phyloP scores from a whole-genome alignment of 1,284 basidiomycete genomes.

The Apiotrichum gamsii region DNA sequence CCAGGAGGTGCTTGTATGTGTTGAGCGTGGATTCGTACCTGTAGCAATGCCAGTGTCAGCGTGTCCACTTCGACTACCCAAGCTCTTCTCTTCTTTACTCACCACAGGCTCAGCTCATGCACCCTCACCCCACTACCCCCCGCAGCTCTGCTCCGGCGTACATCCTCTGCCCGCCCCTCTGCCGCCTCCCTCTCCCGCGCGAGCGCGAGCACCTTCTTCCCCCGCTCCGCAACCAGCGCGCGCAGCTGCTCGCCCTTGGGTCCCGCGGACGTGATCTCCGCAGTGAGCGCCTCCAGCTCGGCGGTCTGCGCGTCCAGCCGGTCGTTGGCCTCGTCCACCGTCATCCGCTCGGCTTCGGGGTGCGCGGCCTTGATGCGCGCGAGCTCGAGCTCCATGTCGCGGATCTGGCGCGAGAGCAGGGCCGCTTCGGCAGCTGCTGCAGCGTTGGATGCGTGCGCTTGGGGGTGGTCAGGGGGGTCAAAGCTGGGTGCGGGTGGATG shows the following conservation, averaged over 20 bases:
- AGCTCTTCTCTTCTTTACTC: too few relatives aligned
- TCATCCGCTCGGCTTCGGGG: conserved; percentile 63
- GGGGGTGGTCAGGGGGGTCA: too few relatives aligned
- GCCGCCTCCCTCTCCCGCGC: conserved; percentile 60
- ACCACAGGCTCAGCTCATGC: conserved; percentile 45
- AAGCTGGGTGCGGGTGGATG: conserved; percentile 27
- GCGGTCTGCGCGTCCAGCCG: conserved; percentile 63
- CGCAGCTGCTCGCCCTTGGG: conserved; percentile 54
- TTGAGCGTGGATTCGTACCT: conserved; percentile 65
- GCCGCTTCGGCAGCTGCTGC: conserved; percentile 55
- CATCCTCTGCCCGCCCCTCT: conserved; percentile 59
- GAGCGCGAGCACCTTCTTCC: conserved; percentile 57
- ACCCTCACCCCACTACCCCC: conserved; percentile 49
- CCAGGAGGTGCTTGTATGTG: conserved; percentile 59
- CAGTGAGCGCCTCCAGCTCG: conserved; percentile 66
- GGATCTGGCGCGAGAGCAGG: conserved; percentile 62
- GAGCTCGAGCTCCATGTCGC: conserved; percentile 69
- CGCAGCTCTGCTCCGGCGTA: conserved; percentile 49
- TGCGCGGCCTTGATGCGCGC: conserved; percentile 69
- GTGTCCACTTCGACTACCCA: conserved; percentile 48
- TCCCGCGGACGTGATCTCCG: conserved; percentile 52
- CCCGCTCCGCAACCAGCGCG: conserved; percentile 53
- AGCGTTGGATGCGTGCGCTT: conserved; percentile 26
- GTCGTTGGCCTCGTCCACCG: conserved; percentile 62
- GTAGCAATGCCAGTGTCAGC: conserved; percentile 30